Evolutionary conservation across 2,329 filamentous ascomycete species (phyloP), one percentile per base, ranked within the genome.

Genomic region (Dothistroma pini): DNA sequence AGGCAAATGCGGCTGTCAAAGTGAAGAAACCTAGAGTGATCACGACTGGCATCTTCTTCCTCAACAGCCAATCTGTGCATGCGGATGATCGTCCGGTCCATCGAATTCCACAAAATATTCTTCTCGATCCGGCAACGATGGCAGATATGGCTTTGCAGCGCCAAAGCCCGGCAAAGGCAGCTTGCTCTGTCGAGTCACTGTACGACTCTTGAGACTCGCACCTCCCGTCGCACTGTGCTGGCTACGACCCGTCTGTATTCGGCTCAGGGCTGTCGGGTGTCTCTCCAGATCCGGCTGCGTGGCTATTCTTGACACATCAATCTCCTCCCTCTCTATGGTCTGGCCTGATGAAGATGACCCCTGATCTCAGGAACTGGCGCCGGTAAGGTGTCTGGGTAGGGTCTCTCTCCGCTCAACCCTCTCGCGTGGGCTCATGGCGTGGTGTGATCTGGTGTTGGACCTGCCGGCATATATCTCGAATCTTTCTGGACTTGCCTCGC

Each of bases 21-120:
- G 89, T 91, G 6, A 88, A 90, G 70, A 86, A 90, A 9, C 86
- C 88, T 48, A 92, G 78, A 69, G 91, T 87, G 44, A 82, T 80
- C 19, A 86, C 84, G 0, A 87, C 90, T 82, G 67, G 53, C 12
- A 72, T 53, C 85, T 96, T 96, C 79, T 90, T 93, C 72, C 79
- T 84, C 58, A 89, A 70, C 0, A 89, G 83, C 92, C 92, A 96
- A 74, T 96, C 77, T 93, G 89, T 1, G 91, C 89, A 48, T 90
- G 58, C 62, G 92, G 72, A 5, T 91, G 92, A 71, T 96, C 92
- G 66, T 92, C 83, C 1, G 86, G 88, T 0, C 91, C 92, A 67
- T 93, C 88, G 71, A 96, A 96, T 50, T 84, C 89, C 54, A 93
- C 89, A 0, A 93, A 89, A 71, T 93, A 93, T 65, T 90, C 86